Evolutionary conservation across 2,329 filamentous ascomycete genomes (phyloP).

Genomic region (Claviceps quebecensis): DNA sequence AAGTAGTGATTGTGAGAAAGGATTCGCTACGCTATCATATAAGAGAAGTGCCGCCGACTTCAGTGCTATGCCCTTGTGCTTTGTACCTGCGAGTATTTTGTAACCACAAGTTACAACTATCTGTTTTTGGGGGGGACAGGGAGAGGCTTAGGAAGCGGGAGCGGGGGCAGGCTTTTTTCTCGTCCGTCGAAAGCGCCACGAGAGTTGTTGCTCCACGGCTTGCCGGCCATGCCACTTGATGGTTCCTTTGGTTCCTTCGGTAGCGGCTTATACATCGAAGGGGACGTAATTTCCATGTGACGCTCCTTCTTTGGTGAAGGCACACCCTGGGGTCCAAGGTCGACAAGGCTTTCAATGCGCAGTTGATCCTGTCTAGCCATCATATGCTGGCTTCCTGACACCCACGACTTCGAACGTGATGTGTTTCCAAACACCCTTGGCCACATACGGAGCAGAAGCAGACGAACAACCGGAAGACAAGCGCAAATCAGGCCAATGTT

Average conservation of each 20-base stretch:
- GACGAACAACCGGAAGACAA: conserved; percentile 1
- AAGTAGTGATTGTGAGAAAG: too few relatives aligned
- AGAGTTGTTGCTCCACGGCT: too few relatives aligned
- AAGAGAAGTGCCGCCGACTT: too few relatives aligned
- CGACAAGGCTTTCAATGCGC: not conserved
- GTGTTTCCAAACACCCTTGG: conserved; percentile 4
- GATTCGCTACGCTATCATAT: too few relatives aligned
- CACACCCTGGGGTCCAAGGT: not conserved
- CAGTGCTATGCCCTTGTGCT: too few relatives aligned
- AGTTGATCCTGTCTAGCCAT: not conserved
- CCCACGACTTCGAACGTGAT: not conserved
- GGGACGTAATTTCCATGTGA: not conserved
- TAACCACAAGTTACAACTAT: too few relatives aligned
- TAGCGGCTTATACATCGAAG: not conserved
- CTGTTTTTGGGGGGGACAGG: not conserved
- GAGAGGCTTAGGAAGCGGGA: not conserved
- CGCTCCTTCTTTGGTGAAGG: not conserved
- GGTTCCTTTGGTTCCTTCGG: not conserved
- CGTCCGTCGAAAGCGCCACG: not conserved
- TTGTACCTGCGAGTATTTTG: too few relatives aligned
- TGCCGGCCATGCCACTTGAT: too few relatives aligned
- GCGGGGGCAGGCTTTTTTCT: not conserved
- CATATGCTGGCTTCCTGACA: not conserved
- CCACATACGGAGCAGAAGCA: not conserved
- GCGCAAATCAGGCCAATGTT: conserved; percentile 6